These are phyloP conservation scores for Penicillium sp. DNA, from an alignment of 2,329 filamentous ascomycete species.

Conservation along the genomic window DNA sequence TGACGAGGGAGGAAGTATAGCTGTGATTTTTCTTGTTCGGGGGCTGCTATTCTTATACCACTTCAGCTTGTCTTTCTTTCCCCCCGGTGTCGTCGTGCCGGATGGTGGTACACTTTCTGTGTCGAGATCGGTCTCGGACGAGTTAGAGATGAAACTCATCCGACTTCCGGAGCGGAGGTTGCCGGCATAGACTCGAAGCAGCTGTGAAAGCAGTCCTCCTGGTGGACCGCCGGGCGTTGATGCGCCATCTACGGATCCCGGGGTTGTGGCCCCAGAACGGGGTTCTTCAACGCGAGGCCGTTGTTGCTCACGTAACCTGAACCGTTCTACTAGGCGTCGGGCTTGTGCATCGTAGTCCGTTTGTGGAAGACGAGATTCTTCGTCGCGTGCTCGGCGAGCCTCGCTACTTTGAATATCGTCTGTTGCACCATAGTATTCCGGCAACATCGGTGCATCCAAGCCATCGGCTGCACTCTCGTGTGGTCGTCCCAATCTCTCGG, in stretches of 20 bases:
- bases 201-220: slow-evolving; percentile 61
- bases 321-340: slow-evolving; percentile 18
- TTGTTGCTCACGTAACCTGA: slow-evolving; percentile 13
- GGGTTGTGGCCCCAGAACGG: slow-evolving; percentile 19
- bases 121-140: slow-evolving; percentile 17
- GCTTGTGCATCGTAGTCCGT: slow-evolving; percentile 22
- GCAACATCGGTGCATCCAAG: slow-evolving; percentile 18
- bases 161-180: slow-evolving; percentile 36
- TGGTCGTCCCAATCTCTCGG: slow-evolving; percentile 23
- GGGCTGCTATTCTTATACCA: slow-evolving; percentile 30
- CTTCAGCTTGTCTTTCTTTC: slow-evolving; percentile 29
- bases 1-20: slow-evolving; percentile 28
- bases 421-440: slow-evolving; percentile 24
- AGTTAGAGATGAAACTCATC: slow-evolving; percentile 20
- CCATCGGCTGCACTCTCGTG: slow-evolving; percentile 24
- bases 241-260: slow-evolving; percentile 16
- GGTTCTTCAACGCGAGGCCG: slow-evolving; percentile 7
- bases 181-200: slow-evolving; percentile 64
- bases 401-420: slow-evolving; percentile 22
- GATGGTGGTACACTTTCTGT: slow-evolving; percentile 17
- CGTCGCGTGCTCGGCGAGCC: slow-evolving; percentile 21
- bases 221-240: slow-evolving; percentile 16
- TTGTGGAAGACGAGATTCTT: slow-evolving; percentile 13
- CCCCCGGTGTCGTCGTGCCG: slow-evolving; percentile 12
- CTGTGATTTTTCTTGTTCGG: slow-evolving; percentile 16